These are phyloP conservation scores for Yarrowia phangngaensis DNA, from an alignment of 805 yeast genomes.

Conservation along the genomic window DNA sequence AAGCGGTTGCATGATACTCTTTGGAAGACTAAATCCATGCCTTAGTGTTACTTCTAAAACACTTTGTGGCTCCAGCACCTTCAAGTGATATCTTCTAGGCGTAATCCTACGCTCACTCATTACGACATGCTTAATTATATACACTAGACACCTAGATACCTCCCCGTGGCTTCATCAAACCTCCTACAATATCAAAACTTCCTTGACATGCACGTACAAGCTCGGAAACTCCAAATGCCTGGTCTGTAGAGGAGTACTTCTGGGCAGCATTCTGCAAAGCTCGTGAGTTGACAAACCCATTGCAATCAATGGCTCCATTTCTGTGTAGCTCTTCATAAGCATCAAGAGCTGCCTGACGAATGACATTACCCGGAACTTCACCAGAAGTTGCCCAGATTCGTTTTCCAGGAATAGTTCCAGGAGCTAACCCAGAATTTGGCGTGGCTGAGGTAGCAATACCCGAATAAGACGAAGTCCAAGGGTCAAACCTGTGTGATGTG, in stretches of 20 bases:
- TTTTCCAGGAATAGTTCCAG: neutral
- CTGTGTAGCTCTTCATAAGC: slow-evolving; percentile 21
- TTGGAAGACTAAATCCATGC: too few species aligned
- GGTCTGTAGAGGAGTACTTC: slow-evolving; percentile 10
- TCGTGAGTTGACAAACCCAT: slow-evolving; percentile 15
- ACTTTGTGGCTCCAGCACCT: too few species aligned
- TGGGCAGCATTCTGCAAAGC: slow-evolving; percentile 11
- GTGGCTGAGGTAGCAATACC: slow-evolving; percentile 11
- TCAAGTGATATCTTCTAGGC: too few species aligned
- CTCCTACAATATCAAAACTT: slow-evolving; percentile 6
- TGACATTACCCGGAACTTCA: slow-evolving; percentile 10
- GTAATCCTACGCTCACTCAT: neutral
- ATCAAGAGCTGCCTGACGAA: slow-evolving; percentile 21
- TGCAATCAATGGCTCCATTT: slow-evolving; percentile 5
- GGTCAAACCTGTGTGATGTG: slow-evolving; percentile 19
- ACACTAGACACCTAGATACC: slow-evolving; percentile 4
- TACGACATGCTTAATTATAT: slow-evolving; percentile 9
- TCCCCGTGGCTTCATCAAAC: slow-evolving; percentile 20
- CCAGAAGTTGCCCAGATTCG: slow-evolving; percentile 5
- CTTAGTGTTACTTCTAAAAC: too few species aligned
- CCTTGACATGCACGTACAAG: slow-evolving; percentile 13
- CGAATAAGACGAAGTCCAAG: slow-evolving; percentile 22
- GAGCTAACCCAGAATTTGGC: neutral
- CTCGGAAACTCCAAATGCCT: slow-evolving; percentile 12
- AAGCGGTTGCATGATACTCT: too few species aligned